A percentile compares a stretch with the other conserved stretches of the same genome.
Conservation (phyloP, 352 stramenopile genomes). For the Thraustochytrium sp. region DNA sequence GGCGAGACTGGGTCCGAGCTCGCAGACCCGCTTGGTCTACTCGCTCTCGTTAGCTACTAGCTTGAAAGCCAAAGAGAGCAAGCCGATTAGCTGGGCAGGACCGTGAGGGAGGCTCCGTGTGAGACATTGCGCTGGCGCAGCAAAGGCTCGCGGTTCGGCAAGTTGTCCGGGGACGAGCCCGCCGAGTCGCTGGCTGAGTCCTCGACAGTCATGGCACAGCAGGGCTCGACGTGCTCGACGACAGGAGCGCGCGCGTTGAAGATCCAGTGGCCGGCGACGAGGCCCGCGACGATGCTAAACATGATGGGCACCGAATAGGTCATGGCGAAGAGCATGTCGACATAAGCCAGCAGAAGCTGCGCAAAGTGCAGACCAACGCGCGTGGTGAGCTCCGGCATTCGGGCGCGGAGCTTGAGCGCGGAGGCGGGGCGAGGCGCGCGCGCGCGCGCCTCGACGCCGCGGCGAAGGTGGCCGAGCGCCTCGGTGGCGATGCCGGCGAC, state of each 20-base stretch:
- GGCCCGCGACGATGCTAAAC: background rate
- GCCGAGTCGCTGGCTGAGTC: background rate
- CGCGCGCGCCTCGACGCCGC: background rate
- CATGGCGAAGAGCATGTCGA: conserved; percentile 43
- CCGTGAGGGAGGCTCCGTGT: too few relatives aligned
- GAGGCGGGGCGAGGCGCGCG: too few relatives aligned
- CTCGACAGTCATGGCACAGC: conserved; percentile 22
- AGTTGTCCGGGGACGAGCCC: too few relatives aligned
- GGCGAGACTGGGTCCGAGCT: too few relatives aligned
- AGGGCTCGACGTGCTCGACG: background rate
- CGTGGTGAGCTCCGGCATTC: background rate
- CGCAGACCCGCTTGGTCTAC: too few relatives aligned
- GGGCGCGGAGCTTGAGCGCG: background rate
- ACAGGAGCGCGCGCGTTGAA: conserved; percentile 32
- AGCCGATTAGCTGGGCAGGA: too few relatives aligned
- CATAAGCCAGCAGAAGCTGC: conserved; percentile 29
- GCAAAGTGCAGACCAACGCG: background rate
- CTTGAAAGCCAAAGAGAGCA: too few relatives aligned
- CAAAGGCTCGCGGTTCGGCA: too few relatives aligned
- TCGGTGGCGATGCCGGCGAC: background rate
- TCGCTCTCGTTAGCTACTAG: too few relatives aligned
- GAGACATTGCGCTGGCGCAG: too few relatives aligned
- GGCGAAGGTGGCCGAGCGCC: background rate
- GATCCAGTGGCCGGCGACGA: background rate
- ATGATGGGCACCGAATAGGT: conserved; percentile 40